phyloP scores from a whole-genome alignment of 2,329 filamentous ascomycete species.

The Dothistroma pini region DNA sequence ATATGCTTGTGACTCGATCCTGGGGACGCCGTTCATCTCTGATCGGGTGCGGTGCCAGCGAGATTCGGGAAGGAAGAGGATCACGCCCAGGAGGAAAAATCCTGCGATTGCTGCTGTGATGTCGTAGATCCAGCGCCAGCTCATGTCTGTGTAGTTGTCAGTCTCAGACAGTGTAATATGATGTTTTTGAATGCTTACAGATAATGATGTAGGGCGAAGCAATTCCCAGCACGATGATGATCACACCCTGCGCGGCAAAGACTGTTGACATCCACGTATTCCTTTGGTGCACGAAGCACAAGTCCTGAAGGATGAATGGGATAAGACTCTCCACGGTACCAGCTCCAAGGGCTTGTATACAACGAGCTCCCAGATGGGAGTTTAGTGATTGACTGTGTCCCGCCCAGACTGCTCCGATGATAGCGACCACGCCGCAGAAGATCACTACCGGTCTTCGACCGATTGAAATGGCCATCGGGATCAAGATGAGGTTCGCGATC shows the following conservation, averaged over 20 bases:
- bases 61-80: conserved; percentile 31
- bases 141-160: conserved; percentile 7
- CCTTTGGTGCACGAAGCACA: conserved; percentile 31
- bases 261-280: conserved; percentile 31
- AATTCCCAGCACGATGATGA: conserved; percentile 31
- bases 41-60: conserved; percentile 27
- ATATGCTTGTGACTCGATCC: conserved; percentile 8
- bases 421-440: conserved; percentile 27
- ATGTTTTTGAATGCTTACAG: not conserved
- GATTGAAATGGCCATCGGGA: conserved; percentile 30
- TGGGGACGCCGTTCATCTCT: conserved; percentile 26
- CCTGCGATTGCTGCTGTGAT: conserved; percentile 26
- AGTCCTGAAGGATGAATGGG: conserved; percentile 32
- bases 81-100: conserved; percentile 26
- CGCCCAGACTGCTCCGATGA: conserved; percentile 29
- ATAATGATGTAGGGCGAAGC: conserved; percentile 31
- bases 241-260: conserved; percentile 30
- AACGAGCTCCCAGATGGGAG: conserved; percentile 29
- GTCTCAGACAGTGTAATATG: not conserved
- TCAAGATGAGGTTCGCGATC: conserved; percentile 28
- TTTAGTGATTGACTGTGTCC: conserved; percentile 26
- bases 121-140: conserved; percentile 33
- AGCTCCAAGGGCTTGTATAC: conserved; percentile 31
- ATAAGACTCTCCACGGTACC: conserved; percentile 34
- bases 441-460: conserved; percentile 30